Evolutionary conservation across 768 basidiomycete genomes (phyloP), one percentile per base, ranked within the genome.

Genomic region (Termitomyces sp.): DNA sequence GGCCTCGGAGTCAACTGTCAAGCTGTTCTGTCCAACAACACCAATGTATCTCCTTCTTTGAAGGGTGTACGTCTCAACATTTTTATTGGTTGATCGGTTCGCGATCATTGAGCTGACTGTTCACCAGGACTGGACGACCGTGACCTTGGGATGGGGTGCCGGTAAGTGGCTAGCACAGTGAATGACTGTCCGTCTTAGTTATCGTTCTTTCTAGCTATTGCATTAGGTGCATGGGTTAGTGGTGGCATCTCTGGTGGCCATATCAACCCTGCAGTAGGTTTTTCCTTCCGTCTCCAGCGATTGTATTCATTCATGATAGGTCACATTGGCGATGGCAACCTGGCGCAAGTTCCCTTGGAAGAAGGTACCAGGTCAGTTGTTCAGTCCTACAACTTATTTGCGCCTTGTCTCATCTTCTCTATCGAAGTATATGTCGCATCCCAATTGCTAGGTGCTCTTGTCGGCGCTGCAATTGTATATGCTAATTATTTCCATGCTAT

Each of bases 401-500:
- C 34, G 33, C 12, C 24, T n/a, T n/a, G 53, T 41, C 48, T 41
- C 29, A 52, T 55, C 36, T 29, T 13, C 42, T 20, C 22, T 28
- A 42, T 57, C 5, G 26, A 54, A 72, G 72, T 55, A 24, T 89
- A 84, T 68, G 77, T 87, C 56, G 67, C 81, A 50, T 83, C 84
- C 0, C 87, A 89, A 64, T 61, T 85, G 24, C 70, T 88, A 60
- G 87, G 88, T 20, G 87, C 73, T 7, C 62, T 87, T 31, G 75
- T 79, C 52, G 87, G 84, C 18, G 81, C 79, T 20, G 78, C 78
- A 8, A 67, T 85, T 26, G 70, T 84, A 24, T 88, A 87, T 61
- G 86, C 77, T 3, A 85, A 84, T 64, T 89, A 87, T 66, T 81
- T 81, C 66, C 82, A 86, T 65, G 86, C 85, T 13, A 82, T 90